Evolutionary conservation across 371 early-diverging fungal genomes (phyloP), one percentile per base, ranked within the genome.

Genomic region (Actinomucor elegans): DNA sequence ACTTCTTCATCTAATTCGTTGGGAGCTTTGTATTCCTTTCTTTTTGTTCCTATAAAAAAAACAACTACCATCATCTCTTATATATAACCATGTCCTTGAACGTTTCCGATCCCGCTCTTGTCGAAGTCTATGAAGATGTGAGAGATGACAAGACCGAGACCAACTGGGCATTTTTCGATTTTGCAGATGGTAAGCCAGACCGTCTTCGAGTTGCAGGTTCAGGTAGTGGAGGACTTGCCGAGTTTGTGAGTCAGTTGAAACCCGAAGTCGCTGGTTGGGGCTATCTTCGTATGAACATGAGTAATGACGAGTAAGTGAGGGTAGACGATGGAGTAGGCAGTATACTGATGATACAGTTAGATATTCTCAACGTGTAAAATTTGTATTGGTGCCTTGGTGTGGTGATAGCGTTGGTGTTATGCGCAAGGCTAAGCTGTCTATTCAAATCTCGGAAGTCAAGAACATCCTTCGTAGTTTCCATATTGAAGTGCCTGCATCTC

Each of bases 381-480:
- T 88, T 61, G 78, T 90, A 8, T 65, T 90, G 6, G 67, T 92
- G 1, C 79, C 83, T 23, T 92, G 91, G 89, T 89, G 91, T 61
- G 94, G 93, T 24, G 65, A 80, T n/a, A 61, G 80, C 2, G 90
- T 92, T n/a, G 86, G 86, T 58, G 71, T 91, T 48, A 92, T 93
- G 93, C 83, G 93, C 28, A 88, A 87, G 57, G 94, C 92, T 21
- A 92, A 90, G 67, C 69, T 94, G 23, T 79, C 88, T 38, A 75
- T 80, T 34, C 94, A 94, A 66, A 88, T 90, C 56, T 67, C 87
- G 10, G 88, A 89, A 40, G 91, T 94, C 43, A 92, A 90, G 82
- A 73, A 69, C 23, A 76, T 90, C 23, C 38, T 92, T 34, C 79
- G 82, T 50, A 74, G 59, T 50, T 90, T 79, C 54, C 87, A 91